Base-by-base conservation (phyloP, 176 grass and related monocot genomes). In the Carex parvula region DNA sequence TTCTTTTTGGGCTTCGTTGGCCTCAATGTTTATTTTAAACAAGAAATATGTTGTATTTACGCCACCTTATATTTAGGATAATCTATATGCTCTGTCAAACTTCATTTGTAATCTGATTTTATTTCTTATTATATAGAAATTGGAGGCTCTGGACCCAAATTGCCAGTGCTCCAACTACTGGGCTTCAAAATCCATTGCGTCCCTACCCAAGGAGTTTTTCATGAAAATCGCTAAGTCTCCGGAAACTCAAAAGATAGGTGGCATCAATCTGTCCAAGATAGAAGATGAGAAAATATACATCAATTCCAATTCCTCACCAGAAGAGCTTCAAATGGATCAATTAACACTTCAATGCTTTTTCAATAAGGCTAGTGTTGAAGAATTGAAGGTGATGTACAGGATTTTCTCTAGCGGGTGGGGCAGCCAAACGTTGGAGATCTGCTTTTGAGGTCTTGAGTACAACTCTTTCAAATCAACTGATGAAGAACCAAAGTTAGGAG, bases 61-160 rank as follows among this genome's bases (percentile, higher is more conserved):
- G 64, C 70, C 11, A 26, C n/a, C 14, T 53, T 15, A 3, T 29
- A 53, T 53, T 53, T 9, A 13, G 21, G 13, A 8, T 54, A 30
- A 29, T 32, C 22, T 64, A 14, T 59, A n/a, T 56, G 54, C 3
- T 54, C 17, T 32, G 8, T 66, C 52, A n/a, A 17, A 70, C 24
- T 33, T 79, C 41, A 64, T 15, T 55, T 63, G 41, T 52, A 66
- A 13, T 66, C 32, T 33, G 67, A 5, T 66, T 71, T 64, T 42
- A 18, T 77, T 48, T 84, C 46, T 85, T 24, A n/a, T 48, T 82
- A 22, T 52, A 65, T 80, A 97, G 94, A 87, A 79, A 87, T 86
- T 97, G 5, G 92, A 97, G 89, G 87, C 87, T 81, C 83, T 88
- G 35, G 94, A 97, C 90, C 80, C 90, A 2, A 60, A 78, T 85